Percentiles rank a stretch among this genome's conserved stretches.
Conservation (phyloP, 2,329 filamentous ascomycete species). For the Epichloe sylvatica region DNA sequence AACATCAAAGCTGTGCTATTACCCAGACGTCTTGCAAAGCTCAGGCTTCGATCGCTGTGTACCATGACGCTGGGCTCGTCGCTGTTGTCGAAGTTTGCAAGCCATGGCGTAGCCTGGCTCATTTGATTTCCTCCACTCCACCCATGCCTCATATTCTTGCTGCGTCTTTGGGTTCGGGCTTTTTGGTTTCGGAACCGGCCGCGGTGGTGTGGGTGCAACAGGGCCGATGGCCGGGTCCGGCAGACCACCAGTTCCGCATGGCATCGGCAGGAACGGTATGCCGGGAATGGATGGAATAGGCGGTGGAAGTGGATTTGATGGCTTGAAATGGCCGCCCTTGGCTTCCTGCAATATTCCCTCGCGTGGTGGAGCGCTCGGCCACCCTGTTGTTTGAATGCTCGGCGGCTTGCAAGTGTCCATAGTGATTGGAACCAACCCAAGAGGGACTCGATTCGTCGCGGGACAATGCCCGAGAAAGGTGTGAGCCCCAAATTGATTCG, state of each 20-base stretch:
- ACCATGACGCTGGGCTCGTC: conserved; percentile 18
- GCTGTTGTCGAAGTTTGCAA: conserved; percentile 31
- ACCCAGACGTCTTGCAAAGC: not conserved
- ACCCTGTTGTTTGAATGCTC: not conserved
- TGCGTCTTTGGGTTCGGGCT: conserved; percentile 27
- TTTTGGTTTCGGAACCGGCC: conserved; percentile 25
- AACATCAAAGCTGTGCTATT: too few relatives aligned
- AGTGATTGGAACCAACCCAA: not conserved
- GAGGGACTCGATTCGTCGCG: not conserved
- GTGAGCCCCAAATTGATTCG: not conserved
- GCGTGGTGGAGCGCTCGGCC: not conserved
- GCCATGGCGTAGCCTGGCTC: conserved; percentile 33
- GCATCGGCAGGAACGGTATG: not conserved
- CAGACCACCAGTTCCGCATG: not conserved
- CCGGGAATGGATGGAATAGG: not conserved
- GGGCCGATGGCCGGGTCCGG: not conserved
- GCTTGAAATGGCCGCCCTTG: not conserved
- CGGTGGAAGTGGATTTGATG: not conserved
- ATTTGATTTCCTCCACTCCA: conserved; percentile 34
- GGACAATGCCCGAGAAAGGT: not conserved
- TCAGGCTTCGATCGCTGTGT: conserved; percentile 2
- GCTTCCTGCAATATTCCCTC: not conserved
- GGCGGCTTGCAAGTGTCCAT: not conserved
- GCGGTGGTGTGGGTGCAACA: conserved; percentile 6
- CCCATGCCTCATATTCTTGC: conserved; percentile 33